A percentile compares a stretch with the other conserved stretches of the same genome.
Evolutionary conservation across 176 grass and related monocot species (phyloP).

Genomic region (Saccharum officinarum): DNA sequence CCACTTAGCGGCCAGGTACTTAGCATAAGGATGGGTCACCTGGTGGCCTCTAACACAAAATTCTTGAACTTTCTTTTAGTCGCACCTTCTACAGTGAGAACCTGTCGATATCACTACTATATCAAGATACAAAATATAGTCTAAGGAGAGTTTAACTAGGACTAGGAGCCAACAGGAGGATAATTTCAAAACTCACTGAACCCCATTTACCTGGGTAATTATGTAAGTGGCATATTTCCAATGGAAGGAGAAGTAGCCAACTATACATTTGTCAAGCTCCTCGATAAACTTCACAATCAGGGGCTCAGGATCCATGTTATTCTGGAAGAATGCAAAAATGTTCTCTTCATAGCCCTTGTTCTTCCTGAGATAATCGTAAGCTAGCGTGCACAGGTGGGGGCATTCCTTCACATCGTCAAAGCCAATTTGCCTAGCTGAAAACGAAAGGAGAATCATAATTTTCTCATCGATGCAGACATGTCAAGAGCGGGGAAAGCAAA

Average conservation of each 20-base stretch:
- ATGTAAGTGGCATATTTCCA: slow-evolving; percentile 77
- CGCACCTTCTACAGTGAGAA: slow-evolving; percentile 58
- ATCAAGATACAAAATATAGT: slow-evolving; percentile 37
- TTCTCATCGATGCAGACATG: neutral
- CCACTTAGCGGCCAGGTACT: neutral
- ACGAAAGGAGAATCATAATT: neutral
- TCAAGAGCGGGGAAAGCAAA: neutral
- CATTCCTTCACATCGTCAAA: slow-evolving; percentile 66
- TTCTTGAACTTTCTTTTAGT: slow-evolving; percentile 75
- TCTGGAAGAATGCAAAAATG: slow-evolving; percentile 74
- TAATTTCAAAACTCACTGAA: neutral
- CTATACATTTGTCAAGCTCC: slow-evolving; percentile 86
- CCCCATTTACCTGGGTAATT: slow-evolving; percentile 62
- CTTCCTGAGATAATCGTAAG: slow-evolving; percentile 74
- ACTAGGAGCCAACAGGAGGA: neutral
- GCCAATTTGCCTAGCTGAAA: slow-evolving; percentile 82
- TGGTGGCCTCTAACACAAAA: slow-evolving; percentile 92
- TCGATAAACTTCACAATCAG: slow-evolving; percentile 67
- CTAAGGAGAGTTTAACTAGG: neutral
- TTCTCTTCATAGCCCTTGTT: slow-evolving; percentile 73
- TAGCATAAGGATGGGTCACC: slow-evolving; percentile 33
- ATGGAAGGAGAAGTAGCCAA: slow-evolving; percentile 91
- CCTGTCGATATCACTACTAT: slow-evolving; percentile 46
- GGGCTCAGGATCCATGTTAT: slow-evolving; percentile 41
- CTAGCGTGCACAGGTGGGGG: slow-evolving; percentile 69